Evolutionary conservation across 192 early-diverging fungal species (phyloP), one percentile per base, ranked within the genome.

Genomic region (Backusella luteola): DNA sequence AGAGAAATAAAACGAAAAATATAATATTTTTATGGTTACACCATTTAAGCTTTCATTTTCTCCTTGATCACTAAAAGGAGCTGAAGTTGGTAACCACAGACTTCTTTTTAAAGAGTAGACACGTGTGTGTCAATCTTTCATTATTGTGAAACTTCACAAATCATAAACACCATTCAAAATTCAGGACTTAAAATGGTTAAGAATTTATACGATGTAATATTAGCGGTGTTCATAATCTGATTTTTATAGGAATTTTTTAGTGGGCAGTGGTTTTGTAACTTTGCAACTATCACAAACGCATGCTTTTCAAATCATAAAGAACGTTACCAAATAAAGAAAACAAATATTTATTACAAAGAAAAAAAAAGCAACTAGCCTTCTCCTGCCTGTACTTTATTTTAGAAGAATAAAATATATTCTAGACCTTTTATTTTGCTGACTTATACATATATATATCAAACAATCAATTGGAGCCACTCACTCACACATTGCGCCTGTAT

Each of bases 21-120:
- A 4, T 23, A 23, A 63, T 39, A 39, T 63, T 63, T 29, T 26
- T 3, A 9, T 26, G 56, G 56, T 63, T 63, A 63, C 56, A 63
- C 56, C 21, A 63, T 63, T 49, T 8, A 63, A 63, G 56, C 56
- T 63, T 63, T 63, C 56, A 63, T 63, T 29, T 63, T 29, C 56
- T 63, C 56, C 56, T 63, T 63, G 21, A 26, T 26, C 23, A 63
- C 56, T n/a, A 63, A 63, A 63, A 63, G 56, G 23, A 63, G 56
- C 56, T 29, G 56, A 63, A 63, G 56, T 29, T 63, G 23, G 56
- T 63, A 63, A 63, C 56, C 56, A 29, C 56, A 11, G 9, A 63
- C 23, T 63, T 63, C 56, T 63, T 63, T 63, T 63, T 63, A 63
- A 63, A 63, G 56, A 11, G 23, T 29, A 63, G 56, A 63, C 56